These are phyloP conservation scores for Thymus mandschuricus DNA, from an alignment of 257 asterid species.

Conservation along the genomic window DNA sequence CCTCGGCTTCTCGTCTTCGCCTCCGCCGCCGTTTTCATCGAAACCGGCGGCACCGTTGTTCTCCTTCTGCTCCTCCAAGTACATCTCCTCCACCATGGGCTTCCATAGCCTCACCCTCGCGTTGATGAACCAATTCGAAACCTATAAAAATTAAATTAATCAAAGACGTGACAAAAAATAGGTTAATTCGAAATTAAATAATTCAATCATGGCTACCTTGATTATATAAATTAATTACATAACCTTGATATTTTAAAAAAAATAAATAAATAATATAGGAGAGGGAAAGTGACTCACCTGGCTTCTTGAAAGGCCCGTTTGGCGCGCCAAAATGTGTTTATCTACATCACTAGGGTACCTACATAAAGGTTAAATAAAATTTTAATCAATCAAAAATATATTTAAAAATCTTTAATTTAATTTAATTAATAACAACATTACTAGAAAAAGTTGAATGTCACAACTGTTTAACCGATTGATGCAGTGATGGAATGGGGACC, in stretches of 20 bases:
- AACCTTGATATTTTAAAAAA: slow-evolving; percentile 25
- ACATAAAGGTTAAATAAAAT: slow-evolving; percentile 20
- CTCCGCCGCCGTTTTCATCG: slow-evolving; percentile 14
- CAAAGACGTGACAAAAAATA: no score
- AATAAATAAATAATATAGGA: not conserved
- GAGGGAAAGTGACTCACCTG: slow-evolving; percentile 69
- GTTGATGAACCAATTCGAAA: slow-evolving; percentile 94
- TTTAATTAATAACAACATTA: no score
- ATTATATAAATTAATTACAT: slow-evolving; percentile 33
- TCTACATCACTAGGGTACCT: slow-evolving; percentile 99
- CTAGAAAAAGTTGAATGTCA: no score
- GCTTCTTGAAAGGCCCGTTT: slow-evolving; percentile 97
- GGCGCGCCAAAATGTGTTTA: slow-evolving; percentile 94
- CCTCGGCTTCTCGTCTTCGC: slow-evolving; percentile 66
- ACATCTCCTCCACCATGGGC: slow-evolving; percentile 99
- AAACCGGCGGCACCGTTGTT: slow-evolving; percentile 25
- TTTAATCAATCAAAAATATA: no score
- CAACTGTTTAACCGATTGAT: no score
- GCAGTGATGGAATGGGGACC: slow-evolving; percentile 34
- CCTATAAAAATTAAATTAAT: slow-evolving; percentile 41
- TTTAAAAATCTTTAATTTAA: no score
- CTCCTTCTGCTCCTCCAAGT: slow-evolving; percentile 77
- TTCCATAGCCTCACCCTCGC: slow-evolving; percentile 97
- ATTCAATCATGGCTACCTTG: slow-evolving; percentile 24
- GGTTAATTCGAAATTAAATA: no score